phyloP scores from a whole-genome alignment of 108 stramenopile genomes.

The Pseudonitzschia delicatissima region DNA sequence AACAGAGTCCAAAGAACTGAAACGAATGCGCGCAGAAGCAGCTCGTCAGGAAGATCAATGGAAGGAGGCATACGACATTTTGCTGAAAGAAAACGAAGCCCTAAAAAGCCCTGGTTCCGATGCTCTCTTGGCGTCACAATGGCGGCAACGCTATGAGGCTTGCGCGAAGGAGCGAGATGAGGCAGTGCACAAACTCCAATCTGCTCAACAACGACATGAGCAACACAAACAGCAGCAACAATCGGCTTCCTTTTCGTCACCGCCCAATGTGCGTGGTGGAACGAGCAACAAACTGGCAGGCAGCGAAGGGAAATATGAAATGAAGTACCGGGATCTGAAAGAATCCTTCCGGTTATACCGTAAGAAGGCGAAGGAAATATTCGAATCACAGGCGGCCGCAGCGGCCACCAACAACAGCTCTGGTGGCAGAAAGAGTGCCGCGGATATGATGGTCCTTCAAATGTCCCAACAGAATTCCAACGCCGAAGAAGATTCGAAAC shows the following conservation, averaged over 20 bases:
- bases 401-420: slow-evolving; percentile 1
- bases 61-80: slow-evolving; percentile 84
- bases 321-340: slow-evolving; percentile 86
- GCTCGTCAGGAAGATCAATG: slow-evolving; percentile 82
- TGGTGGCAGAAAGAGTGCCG: slow-evolving; percentile 27
- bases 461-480: slow-evolving; percentile 28
- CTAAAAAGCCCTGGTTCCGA: slow-evolving; percentile 85
- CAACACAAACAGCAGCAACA: slow-evolving; percentile 4
- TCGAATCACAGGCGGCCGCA: slow-evolving; percentile 60
- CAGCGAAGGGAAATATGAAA: slow-evolving; percentile 70
- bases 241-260: slow-evolving; percentile 21
- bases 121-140: slow-evolving; percentile 86
- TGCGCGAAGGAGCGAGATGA: slow-evolving; percentile 82
- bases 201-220: slow-evolving; percentile 43
- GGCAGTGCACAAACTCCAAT: slow-evolving; percentile 52
- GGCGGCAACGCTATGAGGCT: slow-evolving; percentile 89
- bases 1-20: slow-evolving; percentile 43
- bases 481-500: slow-evolving; percentile 48
- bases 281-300: slow-evolving; percentile 29
- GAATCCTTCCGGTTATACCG: slow-evolving; percentile 88
- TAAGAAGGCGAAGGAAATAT: slow-evolving; percentile 91
- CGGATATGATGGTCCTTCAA: slow-evolving; percentile 21
- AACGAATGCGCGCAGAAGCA: slow-evolving; percentile 52
- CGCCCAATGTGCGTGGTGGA: neutral
- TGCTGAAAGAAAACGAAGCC: slow-evolving; percentile 79